Conservation (phyloP, 1,284 basidiomycete species). For the Sanghuangporus weigelae region DNA sequence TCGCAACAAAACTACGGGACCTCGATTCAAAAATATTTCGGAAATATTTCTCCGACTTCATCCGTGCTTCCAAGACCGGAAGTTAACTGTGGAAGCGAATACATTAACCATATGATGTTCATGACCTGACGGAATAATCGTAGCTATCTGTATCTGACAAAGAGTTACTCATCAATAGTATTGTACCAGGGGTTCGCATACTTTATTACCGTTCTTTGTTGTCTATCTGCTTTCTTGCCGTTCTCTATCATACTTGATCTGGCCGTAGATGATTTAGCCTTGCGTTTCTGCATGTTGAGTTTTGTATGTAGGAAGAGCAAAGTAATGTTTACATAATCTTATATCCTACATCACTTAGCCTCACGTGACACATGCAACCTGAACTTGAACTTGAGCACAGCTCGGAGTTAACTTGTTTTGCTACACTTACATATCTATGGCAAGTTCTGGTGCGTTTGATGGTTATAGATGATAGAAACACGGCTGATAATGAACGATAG, state of each 20-base stretch:
- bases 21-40: constrained; percentile 81
- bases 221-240: not conserved
- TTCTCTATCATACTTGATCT: not conserved
- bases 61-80: constrained; percentile 46
- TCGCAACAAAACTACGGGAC: constrained; percentile 72
- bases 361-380: not conserved
- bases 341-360: not conserved
- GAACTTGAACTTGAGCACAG: not conserved
- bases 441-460: not conserved
- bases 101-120: not conserved
- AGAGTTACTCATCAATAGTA: not conserved
- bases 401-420: not conserved
- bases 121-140: not conserved
- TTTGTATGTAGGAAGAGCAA: not conserved
- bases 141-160: not conserved
- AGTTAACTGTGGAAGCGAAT: not conserved
- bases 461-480: not conserved
- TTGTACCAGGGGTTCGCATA: constrained; percentile 2
- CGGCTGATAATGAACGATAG: constrained; percentile 12
- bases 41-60: constrained; percentile 86
- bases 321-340: not conserved
- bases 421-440: not conserved
- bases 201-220: not conserved
- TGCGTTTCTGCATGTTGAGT: not conserved
- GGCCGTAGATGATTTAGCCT: not conserved